Evolutionary conservation across 2,329 filamentous ascomycete genomes (phyloP).

Genomic region (Periconia macrospinosa): DNA sequence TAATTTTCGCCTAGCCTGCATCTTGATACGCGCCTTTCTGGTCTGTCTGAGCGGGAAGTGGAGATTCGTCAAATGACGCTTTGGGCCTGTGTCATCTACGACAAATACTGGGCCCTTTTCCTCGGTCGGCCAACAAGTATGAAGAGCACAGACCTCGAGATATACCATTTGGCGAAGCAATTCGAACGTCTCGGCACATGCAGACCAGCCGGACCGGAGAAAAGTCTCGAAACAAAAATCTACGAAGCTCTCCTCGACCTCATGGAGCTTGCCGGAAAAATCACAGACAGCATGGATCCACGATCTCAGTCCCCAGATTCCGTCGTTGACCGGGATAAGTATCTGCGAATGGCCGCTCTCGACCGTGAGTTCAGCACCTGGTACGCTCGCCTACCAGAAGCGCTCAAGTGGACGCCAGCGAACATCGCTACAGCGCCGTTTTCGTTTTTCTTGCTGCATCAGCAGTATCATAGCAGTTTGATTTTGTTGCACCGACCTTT

Average conservation of each 20-base stretch:
- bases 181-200: constrained; percentile 50
- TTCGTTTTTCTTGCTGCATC: constrained; percentile 57
- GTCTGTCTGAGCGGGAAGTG: constrained; percentile 51
- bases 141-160: constrained; percentile 55
- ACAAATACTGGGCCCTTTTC: constrained; percentile 59
- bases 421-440: constrained; percentile 41
- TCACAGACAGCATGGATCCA: constrained; percentile 50
- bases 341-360: constrained; percentile 54
- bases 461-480: constrained; percentile 58
- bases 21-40: constrained; percentile 47
- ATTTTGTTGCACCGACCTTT: constrained; percentile 59
- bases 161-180: constrained; percentile 51
- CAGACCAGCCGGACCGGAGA: constrained; percentile 35
- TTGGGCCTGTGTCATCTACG: constrained; percentile 56
- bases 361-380: constrained; percentile 59
- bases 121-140: constrained; percentile 58
- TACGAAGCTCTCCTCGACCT: constrained; percentile 58
- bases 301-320: constrained; percentile 30
- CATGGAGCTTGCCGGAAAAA: constrained; percentile 59
- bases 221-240: constrained; percentile 45
- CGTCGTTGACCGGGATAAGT: constrained; percentile 50
- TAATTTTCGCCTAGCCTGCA: constrained; percentile 48
- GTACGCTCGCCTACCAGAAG: constrained; percentile 56
- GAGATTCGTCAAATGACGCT: constrained; percentile 56
- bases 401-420: constrained; percentile 39